Percentiles rank a stretch among this genome's conserved stretches.
These are phyloP conservation scores for Chalciporus chontae DNA, from an alignment of 768 basidiomycete genomes.

Conservation along the genomic window DNA sequence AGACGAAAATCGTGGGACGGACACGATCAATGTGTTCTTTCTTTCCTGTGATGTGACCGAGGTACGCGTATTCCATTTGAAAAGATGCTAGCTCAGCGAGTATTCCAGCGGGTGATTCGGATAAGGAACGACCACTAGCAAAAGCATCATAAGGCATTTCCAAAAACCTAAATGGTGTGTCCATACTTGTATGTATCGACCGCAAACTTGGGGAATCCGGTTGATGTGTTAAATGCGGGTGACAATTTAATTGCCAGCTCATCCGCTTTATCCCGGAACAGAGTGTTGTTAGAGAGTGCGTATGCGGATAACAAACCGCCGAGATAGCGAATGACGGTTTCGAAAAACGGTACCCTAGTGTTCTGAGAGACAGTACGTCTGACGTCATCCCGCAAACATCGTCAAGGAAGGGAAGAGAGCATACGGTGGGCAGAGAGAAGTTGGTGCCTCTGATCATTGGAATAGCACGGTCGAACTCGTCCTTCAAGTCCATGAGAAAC, in stretches of 20 bases:
- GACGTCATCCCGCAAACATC: neutral
- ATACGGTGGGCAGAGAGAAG: slow-evolving; percentile 46
- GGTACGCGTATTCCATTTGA: slow-evolving; percentile 83
- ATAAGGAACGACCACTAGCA: neutral
- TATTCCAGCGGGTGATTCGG: slow-evolving; percentile 37
- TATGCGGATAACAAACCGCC: slow-evolving; percentile 86
- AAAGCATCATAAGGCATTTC: neutral
- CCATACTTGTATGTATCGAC: slow-evolving; percentile 64
- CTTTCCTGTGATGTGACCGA: slow-evolving; percentile 75
- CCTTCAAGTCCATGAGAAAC: slow-evolving; percentile 70
- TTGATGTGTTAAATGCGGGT: slow-evolving; percentile 65
- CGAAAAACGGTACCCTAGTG: slow-evolving; percentile 58
- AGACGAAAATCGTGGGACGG: slow-evolving; percentile 14
- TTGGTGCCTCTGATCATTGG: slow-evolving; percentile 46
- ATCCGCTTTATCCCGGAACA: slow-evolving; percentile 68
- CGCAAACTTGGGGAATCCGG: slow-evolving; percentile 67
- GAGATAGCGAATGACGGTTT: slow-evolving; percentile 87
- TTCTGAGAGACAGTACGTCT: slow-evolving; percentile 17
- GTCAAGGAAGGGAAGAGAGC: slow-evolving; percentile 7
- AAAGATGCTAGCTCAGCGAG: slow-evolving; percentile 82
- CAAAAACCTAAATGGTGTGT: neutral
- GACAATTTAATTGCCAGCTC: slow-evolving; percentile 74
- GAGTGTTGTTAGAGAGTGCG: slow-evolving; percentile 60
- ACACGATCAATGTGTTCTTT: slow-evolving; percentile 57
- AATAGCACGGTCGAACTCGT: slow-evolving; percentile 66